Evolutionary conservation across 805 yeast species (phyloP).

Genomic region (Candida sithepensis): DNA sequence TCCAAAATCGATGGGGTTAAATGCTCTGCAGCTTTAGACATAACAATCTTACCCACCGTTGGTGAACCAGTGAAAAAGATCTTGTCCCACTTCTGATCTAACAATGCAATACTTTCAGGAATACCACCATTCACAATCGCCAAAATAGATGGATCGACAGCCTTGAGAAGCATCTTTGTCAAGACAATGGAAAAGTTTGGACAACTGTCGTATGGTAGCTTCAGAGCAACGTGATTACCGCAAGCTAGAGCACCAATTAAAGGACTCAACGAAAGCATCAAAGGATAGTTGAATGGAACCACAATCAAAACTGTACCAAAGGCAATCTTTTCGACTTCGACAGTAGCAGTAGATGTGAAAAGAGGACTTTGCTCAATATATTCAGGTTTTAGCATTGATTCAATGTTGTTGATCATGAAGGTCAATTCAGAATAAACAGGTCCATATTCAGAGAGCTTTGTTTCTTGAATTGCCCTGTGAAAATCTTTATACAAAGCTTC

Average conservation of each 20-base stretch:
- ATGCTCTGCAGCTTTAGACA: conserved; percentile 77
- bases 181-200: conserved; percentile 59
- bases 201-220: conserved; percentile 65
- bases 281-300: conserved; percentile 80
- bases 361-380: conserved; percentile 36
- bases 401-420: conserved; percentile 55
- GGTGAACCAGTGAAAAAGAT: conserved; percentile 84
- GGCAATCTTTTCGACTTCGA: conserved; percentile 38
- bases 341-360: conserved; percentile 20
- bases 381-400: conserved; percentile 57
- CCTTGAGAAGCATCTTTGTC: conserved; percentile 48
- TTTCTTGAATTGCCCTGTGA: conserved; percentile 60
- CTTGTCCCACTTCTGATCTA: conserved; percentile 66
- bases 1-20: conserved; percentile 81
- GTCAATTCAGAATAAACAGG: conserved; percentile 52
- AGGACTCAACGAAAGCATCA: conserved; percentile 59
- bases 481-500: conserved; percentile 66
- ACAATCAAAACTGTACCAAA: conserved; percentile 71
- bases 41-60: conserved; percentile 70
- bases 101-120: conserved; percentile 52
- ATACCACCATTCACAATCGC: conserved; percentile 71
- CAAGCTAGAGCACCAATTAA: conserved; percentile 78
- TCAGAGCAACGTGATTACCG: conserved; percentile 76
- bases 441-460: conserved; percentile 54
- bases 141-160: conserved; percentile 55